phyloP scores from a whole-genome alignment of 2,329 filamentous ascomycete species.

The Lachnellula occidentalis region DNA sequence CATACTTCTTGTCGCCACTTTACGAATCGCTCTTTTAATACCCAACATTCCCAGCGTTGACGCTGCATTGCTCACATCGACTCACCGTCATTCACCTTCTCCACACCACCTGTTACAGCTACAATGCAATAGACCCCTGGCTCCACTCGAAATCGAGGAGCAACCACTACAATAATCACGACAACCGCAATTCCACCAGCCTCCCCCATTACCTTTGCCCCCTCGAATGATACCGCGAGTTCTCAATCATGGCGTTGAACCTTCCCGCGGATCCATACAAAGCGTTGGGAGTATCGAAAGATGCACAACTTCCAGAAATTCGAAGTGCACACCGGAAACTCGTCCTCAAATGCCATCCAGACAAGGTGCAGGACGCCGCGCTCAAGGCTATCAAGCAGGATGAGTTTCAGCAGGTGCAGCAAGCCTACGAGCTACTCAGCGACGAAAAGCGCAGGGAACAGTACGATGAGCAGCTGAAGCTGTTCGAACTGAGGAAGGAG shows the following conservation, averaged over 20 bases:
- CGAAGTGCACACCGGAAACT: constrained; percentile 79
- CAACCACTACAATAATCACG: constrained; percentile 4
- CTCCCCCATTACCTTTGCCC: constrained; percentile 5
- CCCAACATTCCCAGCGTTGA: background rate
- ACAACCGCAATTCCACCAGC: constrained; percentile 1
- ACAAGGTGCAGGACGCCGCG: constrained; percentile 68
- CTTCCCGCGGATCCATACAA: constrained; percentile 65
- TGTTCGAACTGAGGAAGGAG: constrained; percentile 57
- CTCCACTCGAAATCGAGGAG: constrained; percentile 5
- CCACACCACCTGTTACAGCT: constrained; percentile 7
- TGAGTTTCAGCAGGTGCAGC: constrained; percentile 87
- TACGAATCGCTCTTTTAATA: background rate
- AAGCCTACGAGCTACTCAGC: constrained; percentile 85
- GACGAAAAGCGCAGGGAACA: constrained; percentile 66
- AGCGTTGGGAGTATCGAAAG: constrained; percentile 65
- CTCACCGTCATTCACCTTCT: background rate
- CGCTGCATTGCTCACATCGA: background rate
- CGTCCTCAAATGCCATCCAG: constrained; percentile 82
- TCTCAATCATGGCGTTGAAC: constrained; percentile 20
- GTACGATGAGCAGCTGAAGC: constrained; percentile 71
- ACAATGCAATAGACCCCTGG: constrained; percentile 21
- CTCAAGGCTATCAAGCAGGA: constrained; percentile 74
- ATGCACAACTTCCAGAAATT: constrained; percentile 66
- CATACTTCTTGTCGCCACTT: background rate
- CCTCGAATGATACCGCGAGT: constrained; percentile 7